Evolutionary conservation across 345 rosid species (phyloP), one percentile per base, ranked within the genome.

Genomic region (Lepidium didymum): DNA sequence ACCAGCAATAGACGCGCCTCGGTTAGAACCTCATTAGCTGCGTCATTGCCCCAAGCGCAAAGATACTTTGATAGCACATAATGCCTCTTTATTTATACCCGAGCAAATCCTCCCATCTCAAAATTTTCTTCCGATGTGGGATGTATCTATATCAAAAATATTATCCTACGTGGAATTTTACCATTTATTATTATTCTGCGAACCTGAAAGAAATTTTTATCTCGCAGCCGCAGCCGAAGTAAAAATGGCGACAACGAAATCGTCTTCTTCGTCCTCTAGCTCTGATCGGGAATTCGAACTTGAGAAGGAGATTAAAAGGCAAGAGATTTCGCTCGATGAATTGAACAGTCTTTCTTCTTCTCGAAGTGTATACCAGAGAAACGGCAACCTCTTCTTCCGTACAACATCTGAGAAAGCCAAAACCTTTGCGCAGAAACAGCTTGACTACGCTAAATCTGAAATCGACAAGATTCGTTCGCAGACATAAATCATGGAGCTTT

Each of bases 1-100:
- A 77, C 81, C 75, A 77, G 77, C 81, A 77, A 77, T 77, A 53
- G 78, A 73, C 75, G 75, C 67, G 67, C 78, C 81, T 77, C 78
- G 58, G 81, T 73, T 67, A 73, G 67, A 2, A 77, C 75, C 81
- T 73, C 81, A 73, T 51, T 18, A 73, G 75, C 81, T 73, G 71
- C 78, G 72, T 73, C 81, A 73, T 77, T 72, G 70, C 76, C 76
- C 76, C 76, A 72, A 64, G 76, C 70, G 76, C 70, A 72, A 72
- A 72, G 65, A 57, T 57, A 13, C 0, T 8, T 12, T 0, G 0
- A 10, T 0, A 0, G 0, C 0, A 0, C 0, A 3, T 3, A 4
- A 4, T 21, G 19, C 46, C 34, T 21, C 46, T 8, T 21, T 38
- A 38, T 57, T 57, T 57, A 57, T 57, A 57, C 6, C 8, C 46